Evolutionary conservation across 2,329 filamentous ascomycete species (phyloP), one percentile per base, ranked within the genome.

Genomic region (Paracamarosporium sp.): DNA sequence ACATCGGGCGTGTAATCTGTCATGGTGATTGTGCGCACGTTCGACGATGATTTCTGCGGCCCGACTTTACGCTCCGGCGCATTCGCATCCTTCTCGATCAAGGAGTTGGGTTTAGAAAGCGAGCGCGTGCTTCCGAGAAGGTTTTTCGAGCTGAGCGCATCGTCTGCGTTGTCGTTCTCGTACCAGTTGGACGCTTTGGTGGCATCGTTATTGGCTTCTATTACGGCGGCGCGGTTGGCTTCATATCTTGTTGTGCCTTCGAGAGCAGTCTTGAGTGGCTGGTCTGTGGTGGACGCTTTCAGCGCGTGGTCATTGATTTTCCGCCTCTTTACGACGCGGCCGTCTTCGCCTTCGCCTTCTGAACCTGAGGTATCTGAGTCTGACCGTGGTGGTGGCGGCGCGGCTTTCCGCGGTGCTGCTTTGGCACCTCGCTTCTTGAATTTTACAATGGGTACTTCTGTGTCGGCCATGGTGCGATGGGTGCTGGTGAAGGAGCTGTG

Each of bases 1-100:
- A 96, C 91, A 65, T 98, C 94, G 0, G 94, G 92, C 0, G 91
- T 90, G 73, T 92, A 98, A 73, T 99, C 95, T 30, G 88, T 96
- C 6, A 94, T 85, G 0, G 93, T 98, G 62, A 96, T 90, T 1
- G 91, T 96, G 50, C 95, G 88, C 55, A 99, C 89, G 69, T 98
- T 98, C 1, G 91, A 91, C 0, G 94, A 85, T 1, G 91, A 90
- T 77, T 97, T 97, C 60, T 96, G 85, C 0, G 95, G 95, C 0
- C 95, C 95, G 28, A 97, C 89, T 33, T 86, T 83, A 62, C 88
- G 85, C 27, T 79, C 80, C 2, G 88, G 86, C 7, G 90, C 88
- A 72, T 96, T 85, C 17, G 91, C 88, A 66, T 94, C 94, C 80
- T 90, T 93, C 68, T 90, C 86, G 59, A 96, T 91, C 73, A 93